These are phyloP conservation scores for Trypanosoma platydactyli DNA, from an alignment of 208 protist species.

Conservation along the genomic window DNA sequence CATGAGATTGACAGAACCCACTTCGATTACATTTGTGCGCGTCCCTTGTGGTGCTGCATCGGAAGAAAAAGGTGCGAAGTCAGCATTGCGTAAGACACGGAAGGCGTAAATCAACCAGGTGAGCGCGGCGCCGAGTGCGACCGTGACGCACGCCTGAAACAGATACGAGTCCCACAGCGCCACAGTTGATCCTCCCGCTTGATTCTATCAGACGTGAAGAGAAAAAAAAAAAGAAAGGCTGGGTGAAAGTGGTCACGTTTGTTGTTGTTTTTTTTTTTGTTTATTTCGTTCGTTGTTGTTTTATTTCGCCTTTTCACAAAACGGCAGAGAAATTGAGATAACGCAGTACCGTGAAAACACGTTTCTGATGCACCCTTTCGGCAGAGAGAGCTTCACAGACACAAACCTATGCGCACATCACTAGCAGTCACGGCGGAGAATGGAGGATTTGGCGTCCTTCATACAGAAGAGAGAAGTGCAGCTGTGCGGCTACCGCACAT, in stretches of 20 bases:
- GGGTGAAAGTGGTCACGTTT: not conserved
- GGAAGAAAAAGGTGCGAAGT: not conserved
- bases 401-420: too few species aligned
- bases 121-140: constrained; percentile 13
- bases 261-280: not conserved
- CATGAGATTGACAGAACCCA: constrained; percentile 49
- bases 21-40: not conserved
- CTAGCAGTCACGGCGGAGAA: too few species aligned
- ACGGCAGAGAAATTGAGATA: too few species aligned
- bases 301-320: not conserved
- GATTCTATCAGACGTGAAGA: constrained; percentile 4
- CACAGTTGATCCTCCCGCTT: not conserved
- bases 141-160: constrained; percentile 13
- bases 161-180: constrained; percentile 6
- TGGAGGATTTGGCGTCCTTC: too few species aligned
- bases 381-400: too few species aligned
- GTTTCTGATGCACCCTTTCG: too few species aligned
- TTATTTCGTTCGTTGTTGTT: not conserved
- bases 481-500: too few species aligned
- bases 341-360: too few species aligned
- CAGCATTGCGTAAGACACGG: not conserved
- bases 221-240: constrained; percentile 6
- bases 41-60: not conserved
- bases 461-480: too few species aligned
- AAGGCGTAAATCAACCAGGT: constrained; percentile 7